Conservation (phyloP, 2,329 filamentous ascomycete genomes). For the Corynespora cassiicola region DNA sequence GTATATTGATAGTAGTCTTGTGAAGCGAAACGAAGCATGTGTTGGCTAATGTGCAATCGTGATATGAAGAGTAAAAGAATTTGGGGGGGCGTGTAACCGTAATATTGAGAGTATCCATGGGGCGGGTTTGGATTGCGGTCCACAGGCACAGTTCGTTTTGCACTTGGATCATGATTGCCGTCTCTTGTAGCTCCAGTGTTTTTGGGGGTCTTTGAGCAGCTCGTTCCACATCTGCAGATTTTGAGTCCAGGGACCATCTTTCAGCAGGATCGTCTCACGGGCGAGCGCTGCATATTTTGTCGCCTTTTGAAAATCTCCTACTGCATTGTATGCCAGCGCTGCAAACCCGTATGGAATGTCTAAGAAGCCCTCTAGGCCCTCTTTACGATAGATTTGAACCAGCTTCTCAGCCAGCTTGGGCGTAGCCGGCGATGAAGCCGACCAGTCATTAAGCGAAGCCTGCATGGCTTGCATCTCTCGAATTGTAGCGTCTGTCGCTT, state of each 20-base stretch:
- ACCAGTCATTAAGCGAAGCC: slow-evolving; percentile 38
- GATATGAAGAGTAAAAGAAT: no score
- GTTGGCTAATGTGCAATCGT: no score
- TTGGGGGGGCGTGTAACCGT: no score
- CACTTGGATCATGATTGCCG: no score
- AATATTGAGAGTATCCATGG: no score
- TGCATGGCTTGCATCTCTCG: slow-evolving; percentile 38
- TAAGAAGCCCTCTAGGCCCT: slow-evolving; percentile 48
- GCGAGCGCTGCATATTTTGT: slow-evolving; percentile 43
- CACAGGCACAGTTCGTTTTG: no score
- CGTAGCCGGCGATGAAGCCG: slow-evolving; percentile 17
- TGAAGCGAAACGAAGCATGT: no score
- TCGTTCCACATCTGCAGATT: slow-evolving; percentile 43
- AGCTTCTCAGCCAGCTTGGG: slow-evolving; percentile 38
- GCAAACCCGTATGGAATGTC: slow-evolving; percentile 49
- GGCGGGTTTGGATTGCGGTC: no score
- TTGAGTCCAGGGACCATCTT: slow-evolving; percentile 42
- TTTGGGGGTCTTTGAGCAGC: slow-evolving; percentile 32
- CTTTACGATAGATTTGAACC: slow-evolving; percentile 41
- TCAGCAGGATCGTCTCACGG: slow-evolving; percentile 41
- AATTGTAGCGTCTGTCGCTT: slow-evolving; percentile 39
- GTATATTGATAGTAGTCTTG: no score
- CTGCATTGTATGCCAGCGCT: slow-evolving; percentile 48
- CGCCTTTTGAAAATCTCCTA: slow-evolving; percentile 31
- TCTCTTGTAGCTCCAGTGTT: slow-evolving; percentile 38